Conservation (phyloP, 225 moss, liverwort and hornwort genomes). For the Bryum argenteum region DNA sequence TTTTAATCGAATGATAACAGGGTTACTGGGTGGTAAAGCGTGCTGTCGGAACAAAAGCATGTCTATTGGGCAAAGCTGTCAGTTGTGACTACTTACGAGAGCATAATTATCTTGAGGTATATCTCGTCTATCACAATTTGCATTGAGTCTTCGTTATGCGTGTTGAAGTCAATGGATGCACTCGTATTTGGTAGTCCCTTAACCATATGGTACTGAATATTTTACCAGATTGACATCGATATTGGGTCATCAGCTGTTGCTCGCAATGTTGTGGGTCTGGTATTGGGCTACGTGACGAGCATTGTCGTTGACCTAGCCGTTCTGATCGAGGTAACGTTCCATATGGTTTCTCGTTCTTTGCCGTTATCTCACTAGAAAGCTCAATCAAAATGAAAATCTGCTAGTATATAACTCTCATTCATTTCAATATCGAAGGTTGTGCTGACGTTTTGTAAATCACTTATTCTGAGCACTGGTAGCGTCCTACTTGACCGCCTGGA, state of each 20-base stretch:
- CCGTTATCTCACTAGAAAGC: neutral
- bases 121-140: neutral
- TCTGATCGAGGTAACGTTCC: conserved; percentile 68
- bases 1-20: conserved; percentile 35
- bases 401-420: neutral
- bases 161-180: too few species aligned
- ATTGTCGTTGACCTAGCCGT: conserved; percentile 78
- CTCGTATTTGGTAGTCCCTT: neutral
- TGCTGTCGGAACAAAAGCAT: conserved; percentile 85
- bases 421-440: too few species aligned
- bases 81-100: conserved; percentile 68
- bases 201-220: conserved; percentile 1
- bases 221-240: conserved; percentile 74
- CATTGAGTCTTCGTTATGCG: too few species aligned
- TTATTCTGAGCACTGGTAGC: neutral
- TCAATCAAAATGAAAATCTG: neutral
- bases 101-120: conserved; percentile 75
- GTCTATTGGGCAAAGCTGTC: conserved; percentile 77
- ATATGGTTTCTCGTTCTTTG: neutral
- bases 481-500: neutral
- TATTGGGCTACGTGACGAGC: conserved; percentile 68
- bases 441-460: neutral
- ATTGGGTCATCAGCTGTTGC: conserved; percentile 88
- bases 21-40: conserved; percentile 88
- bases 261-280: conserved; percentile 71